Base-by-base conservation (phyloP, 495 filamentous ascomycete species). In the Penicillium longicatenatum region DNA sequence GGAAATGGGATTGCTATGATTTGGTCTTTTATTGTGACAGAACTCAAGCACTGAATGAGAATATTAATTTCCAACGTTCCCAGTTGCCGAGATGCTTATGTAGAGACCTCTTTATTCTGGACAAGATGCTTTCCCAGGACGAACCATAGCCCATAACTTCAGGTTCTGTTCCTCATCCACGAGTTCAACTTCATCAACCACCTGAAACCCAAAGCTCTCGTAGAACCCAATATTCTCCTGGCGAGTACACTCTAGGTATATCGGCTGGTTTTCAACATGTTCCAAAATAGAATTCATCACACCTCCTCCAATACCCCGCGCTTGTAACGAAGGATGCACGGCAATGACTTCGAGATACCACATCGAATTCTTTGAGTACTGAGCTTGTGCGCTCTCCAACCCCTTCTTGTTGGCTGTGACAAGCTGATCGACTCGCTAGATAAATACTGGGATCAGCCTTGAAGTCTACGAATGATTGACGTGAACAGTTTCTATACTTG, bases 281-380 rank as follows among this genome's bases (percentile, higher is more conserved):
- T 65, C 59, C 33, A 67, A 24, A 4, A 65, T 43, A 43, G 43
- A 60, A 2, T 17, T 45, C 59, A 70, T 70, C 1, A 59, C 61
- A 2, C 44, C 57, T 6, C 57, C 42, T 0, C 65, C 68, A 1
- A 73, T 33, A 1, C 68, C 70, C 16, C 68, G 62, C 12, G 59
- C 60, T 42, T 70, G 70, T 11, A 70, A 51, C 3, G 50, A 56
- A 9, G 70, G 70, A 60, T 73, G 68, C 3, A 73, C 68, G 22
- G 67, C 68, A 19, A 73, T 22, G 1, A 73, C 62, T 42, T 70
- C 68, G 9, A 70, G 61, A 47, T 70, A 70, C 68, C 70, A 73
- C 19, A 66, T 26, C 41, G 58, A 42, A 0, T 58, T 22, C 7
- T 49, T 39, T 6, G 44, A 48, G 50, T 66, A 66, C 7, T 42